Evolutionary conservation across 2,329 filamentous ascomycete genomes (phyloP), one percentile per base, ranked within the genome.

Genomic region (Rutstroemia sp.): DNA sequence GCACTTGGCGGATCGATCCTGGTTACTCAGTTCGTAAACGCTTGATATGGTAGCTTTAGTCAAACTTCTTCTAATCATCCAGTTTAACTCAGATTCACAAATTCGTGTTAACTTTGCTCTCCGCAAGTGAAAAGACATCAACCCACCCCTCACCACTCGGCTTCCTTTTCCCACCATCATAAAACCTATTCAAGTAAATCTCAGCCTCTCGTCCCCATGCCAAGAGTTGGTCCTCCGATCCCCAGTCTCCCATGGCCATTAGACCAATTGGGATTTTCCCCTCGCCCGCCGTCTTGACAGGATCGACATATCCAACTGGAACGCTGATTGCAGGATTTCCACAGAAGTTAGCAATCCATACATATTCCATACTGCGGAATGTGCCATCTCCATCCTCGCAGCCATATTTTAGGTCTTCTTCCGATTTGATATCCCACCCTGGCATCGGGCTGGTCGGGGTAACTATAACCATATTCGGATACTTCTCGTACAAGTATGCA

Each of bases 331-430:
- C 84, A 1, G 92, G 92, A 49, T 85, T 85, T 0, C 92, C 92
- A 0, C 79, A 82, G 63, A 90, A 85, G 71, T 96, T 96, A 6
- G 91, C 87, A 41, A 95, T 72, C 80, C 87, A 95, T 12, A 88
- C 83, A 71, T 90, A 96, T 70, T 86, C 83, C 90, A 96, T 95
- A 67, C 82, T 88, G 30, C 80, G 76, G n/a, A 95, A 75, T 12
- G 82, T 84, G 59, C 73, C 76, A 69, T 92, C 90, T 0, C 79
- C 85, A 69, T 96, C 86, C 39, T 79, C 85, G 63, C 89, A 75
- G 2, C 92, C 91, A 65, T 90, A 84, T 19, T 74, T 74, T 10
- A 83, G 74, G 44, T 88, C 84, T 10, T 74, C 77, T 44, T 88
- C 84, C 8, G 74, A 77, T 1, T 76, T 71, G 39, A 81, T 80